These are phyloP conservation scores for Rutstroemia sydowiana DNA, from an alignment of 2,329 filamentous ascomycete species.

Conservation along the genomic window DNA sequence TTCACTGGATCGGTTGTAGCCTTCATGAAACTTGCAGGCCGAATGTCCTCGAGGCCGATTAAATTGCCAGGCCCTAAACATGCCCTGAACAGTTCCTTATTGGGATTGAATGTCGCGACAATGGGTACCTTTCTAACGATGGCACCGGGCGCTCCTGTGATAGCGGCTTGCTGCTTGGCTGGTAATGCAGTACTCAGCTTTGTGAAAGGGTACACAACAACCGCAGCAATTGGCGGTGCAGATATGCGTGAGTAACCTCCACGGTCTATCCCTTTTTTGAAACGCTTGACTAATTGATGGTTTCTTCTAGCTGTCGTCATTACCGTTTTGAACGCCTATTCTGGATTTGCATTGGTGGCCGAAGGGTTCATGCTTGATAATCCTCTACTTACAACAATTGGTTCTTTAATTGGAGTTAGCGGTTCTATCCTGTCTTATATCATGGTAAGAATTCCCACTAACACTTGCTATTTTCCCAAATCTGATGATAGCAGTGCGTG, in stretches of 20 bases:
- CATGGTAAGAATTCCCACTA: constrained; percentile 35
- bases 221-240: constrained; percentile 81
- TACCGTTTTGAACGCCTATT: constrained; percentile 84
- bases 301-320: constrained; percentile 62
- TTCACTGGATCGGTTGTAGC: constrained; percentile 89
- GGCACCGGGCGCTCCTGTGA: constrained; percentile 69
- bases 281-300: constrained; percentile 16
- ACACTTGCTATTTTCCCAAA: constrained; percentile 30
- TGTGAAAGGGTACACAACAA: constrained; percentile 80
- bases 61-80: constrained; percentile 66
- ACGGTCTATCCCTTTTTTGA: not conserved
- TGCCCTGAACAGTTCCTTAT: constrained; percentile 63
- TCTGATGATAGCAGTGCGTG: constrained; percentile 48
- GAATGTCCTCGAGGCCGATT: constrained; percentile 71
- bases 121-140: constrained; percentile 79
- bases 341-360: constrained; percentile 81
- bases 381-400: constrained; percentile 74
- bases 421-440: constrained; percentile 86
- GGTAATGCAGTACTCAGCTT: constrained; percentile 75
- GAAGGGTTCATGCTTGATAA: constrained; percentile 92
- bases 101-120: constrained; percentile 71
- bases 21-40: constrained; percentile 78
- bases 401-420: constrained; percentile 79
- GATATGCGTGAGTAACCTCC: constrained; percentile 61
- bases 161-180: constrained; percentile 70